Evolutionary conservation across 345 rosid species (phyloP), one percentile per base, ranked within the genome.

Genomic region (Gossypium thurberi): DNA sequence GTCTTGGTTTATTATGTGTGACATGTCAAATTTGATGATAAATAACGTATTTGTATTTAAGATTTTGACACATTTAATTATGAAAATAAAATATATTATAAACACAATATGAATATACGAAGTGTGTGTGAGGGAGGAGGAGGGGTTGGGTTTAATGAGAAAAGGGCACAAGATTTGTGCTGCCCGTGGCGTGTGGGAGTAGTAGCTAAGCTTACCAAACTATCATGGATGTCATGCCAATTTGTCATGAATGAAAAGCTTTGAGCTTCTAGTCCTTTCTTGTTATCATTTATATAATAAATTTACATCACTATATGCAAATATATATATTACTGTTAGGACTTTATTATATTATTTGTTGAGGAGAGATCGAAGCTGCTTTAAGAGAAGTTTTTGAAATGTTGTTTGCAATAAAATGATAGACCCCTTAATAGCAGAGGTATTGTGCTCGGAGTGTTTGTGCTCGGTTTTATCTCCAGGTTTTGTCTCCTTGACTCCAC

Each of bases 121-220:
- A 57, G 37, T 58, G 17, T 25, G 33, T 3, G 14, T 58, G 37
- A 60, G 9, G 33, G 65, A 28, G 14, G 20, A 33, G 20, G n/a
- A 13, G 42, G 18, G 78, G 79, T 46, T 72, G 80, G 75, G 43
- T 70, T 74, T 74, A 52, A 44, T 25, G 81, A 77, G 81, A 81
- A 79, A 10, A 79, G 10, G 86, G 87, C 92, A 89, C 91, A 86
- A 89, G 82, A 89, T 81, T 86, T 85, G 94, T 89, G 96, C 87
- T 87, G 87, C 79, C 86, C 96, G 83, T 88, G 81, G 86, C 97
- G 92, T 89, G 88, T 85, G 90, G 89, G 79, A 82, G 74, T 77
- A 50, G 71, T 70, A 75, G 70, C 79, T 43, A 58, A 33, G 74
- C 80, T 33, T 21, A 81, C 81, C 71, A 73, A 76, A 84, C 86